Evolutionary conservation across 2,329 filamentous ascomycete genomes (phyloP), one percentile per base, ranked within the genome.

Genomic region (Pezicula carpinea): DNA sequence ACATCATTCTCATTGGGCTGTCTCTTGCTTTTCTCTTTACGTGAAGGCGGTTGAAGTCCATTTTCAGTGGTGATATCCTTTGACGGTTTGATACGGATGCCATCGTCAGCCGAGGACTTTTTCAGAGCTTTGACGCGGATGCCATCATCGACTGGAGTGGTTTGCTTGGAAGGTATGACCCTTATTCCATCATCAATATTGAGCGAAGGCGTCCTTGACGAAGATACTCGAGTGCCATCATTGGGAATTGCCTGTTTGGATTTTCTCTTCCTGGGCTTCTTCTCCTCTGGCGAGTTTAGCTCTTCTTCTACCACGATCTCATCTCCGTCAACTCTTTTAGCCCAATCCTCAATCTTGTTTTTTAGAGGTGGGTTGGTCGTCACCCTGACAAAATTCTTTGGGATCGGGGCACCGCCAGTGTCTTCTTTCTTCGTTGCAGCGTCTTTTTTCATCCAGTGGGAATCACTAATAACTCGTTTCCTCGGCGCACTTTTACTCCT

Each of bases 381-480:
- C 18, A 69, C 69, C 48, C 74, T 69, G 13, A 81, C 60, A 52
- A 83, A 83, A 51, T 80, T 72, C 55, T 78, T 80, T 0, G 80
- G 79, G n/a, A 83, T 64, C 55, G 11, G 59, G 54, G 10, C 61
- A 11, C 64, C 62, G 50, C 66, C 70, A 49, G 65, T 74, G 49
- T 72, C 75, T 50, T 74, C 76, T 49, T 73, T 75, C 51, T 76
- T 78, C 64, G 52, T 19, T 8, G 34, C 15, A 36, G 22, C 23
- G 2, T 26, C 23, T 39, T 59, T 58, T 21, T 51, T 56, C 68
- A 81, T 81, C 87, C 92, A 97, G 68, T 96, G 88, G 46, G 87
- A 86, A 69, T 97, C 92, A 64, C 91, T 96, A 51, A 96, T 82
- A 45, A 97, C 89, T 53, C 91, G 82, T 74, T 95, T 96, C 69